Percentiles rank a stretch among this genome's conserved stretches.
Evolutionary conservation across 2,329 filamentous ascomycete species (phyloP).

Genomic region (Fusarium sp.): DNA sequence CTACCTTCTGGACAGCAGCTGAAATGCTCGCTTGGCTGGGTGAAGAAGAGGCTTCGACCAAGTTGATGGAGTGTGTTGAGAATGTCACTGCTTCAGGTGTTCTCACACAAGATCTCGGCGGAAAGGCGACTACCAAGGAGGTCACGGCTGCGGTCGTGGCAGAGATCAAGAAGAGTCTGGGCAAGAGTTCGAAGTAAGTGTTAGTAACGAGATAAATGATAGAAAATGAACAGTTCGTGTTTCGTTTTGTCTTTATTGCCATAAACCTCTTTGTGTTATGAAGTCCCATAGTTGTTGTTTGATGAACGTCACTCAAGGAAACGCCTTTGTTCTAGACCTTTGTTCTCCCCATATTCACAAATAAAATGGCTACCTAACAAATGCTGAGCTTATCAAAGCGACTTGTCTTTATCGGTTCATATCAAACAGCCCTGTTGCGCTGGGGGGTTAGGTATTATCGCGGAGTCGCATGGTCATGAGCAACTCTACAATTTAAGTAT

Average conservation of each 20-base stretch:
- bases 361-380: no score
- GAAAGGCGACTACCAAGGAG: constrained; percentile 51
- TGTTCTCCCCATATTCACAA: background rate
- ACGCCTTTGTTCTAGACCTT: background rate
- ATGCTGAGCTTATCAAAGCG: no score
- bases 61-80: constrained; percentile 63
- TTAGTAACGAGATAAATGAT: background rate
- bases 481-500: background rate
- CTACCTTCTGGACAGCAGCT: constrained; percentile 67
- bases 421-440: background rate
- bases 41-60: constrained; percentile 60
- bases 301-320: background rate
- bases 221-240: background rate
- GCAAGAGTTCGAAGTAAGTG: constrained; percentile 3
- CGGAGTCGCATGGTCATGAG: background rate
- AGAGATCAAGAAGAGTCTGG: constrained; percentile 34
- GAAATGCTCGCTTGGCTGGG: constrained; percentile 70
- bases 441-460: no score
- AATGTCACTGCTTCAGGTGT: constrained; percentile 62
- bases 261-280: background rate
- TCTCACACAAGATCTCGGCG: constrained; percentile 65
- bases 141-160: constrained; percentile 49
- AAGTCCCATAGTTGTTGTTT: no score
- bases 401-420: rapidly evolving
- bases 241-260: background rate